phyloP scores from a whole-genome alignment of 2,329 filamentous ascomycete species.

The Trichoderma sp. region DNA sequence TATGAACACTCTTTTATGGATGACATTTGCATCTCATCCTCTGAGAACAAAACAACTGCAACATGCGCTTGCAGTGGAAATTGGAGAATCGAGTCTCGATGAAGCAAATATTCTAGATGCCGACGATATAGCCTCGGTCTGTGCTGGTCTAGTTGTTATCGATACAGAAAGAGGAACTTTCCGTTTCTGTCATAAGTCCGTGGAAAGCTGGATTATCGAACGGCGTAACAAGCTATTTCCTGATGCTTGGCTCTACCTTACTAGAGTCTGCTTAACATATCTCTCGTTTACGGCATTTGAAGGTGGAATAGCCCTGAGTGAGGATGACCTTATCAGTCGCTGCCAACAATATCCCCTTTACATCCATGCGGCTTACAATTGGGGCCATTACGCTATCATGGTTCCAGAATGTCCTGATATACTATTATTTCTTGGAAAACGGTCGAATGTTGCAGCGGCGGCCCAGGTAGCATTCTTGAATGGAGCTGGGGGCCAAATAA shows the following conservation, averaged over 20 bases:
- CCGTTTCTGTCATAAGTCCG: not conserved
- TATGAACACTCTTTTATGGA: not conserved
- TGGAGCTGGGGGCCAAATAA: not conserved
- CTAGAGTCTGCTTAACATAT: not conserved
- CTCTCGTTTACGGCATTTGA: not conserved
- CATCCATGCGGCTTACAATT: accelerated
- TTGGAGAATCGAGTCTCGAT: not conserved
- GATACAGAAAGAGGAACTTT: not conserved
- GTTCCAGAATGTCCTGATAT: not conserved
- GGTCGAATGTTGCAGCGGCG: not conserved
- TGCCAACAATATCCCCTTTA: not conserved
- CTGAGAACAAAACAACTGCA: not conserved
- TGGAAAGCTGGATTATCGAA: not conserved
- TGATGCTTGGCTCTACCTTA: accelerated
- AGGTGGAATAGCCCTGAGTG: not conserved
- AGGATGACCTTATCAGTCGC: not conserved
- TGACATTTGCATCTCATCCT: not conserved
- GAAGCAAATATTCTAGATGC: not conserved
- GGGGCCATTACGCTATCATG: no score
- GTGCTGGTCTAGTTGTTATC: not conserved
- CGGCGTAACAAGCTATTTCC: not conserved
- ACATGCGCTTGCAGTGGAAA: not conserved
- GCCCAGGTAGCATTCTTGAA: not conserved
- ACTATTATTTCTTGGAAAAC: not conserved
- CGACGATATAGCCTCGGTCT: not conserved